These are phyloP conservation scores for Cercospora sesami DNA, from an alignment of 2,329 filamentous ascomycete species.

Conservation along the genomic window DNA sequence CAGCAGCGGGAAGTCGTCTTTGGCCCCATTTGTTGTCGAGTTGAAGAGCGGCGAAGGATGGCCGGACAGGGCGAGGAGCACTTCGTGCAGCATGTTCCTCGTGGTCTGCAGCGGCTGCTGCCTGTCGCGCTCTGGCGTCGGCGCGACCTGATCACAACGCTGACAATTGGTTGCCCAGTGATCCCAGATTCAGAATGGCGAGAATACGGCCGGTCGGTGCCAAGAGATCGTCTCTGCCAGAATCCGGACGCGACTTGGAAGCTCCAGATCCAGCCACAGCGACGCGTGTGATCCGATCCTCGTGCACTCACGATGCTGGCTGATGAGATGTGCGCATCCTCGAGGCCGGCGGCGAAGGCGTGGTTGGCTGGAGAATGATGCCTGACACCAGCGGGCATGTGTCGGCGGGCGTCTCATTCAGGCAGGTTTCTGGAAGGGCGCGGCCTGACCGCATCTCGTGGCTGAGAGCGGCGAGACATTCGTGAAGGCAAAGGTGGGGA, in stretches of 20 bases:
- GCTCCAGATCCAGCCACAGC: not conserved
- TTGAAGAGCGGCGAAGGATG: constrained; percentile 86
- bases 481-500: not conserved
- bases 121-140: not conserved
- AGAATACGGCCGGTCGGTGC: not conserved
- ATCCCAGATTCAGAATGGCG: not conserved
- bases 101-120: not conserved
- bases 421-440: constrained; percentile 12
- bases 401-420: not conserved
- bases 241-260: constrained; percentile 1
- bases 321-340: not conserved
- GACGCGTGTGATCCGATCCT: constrained; percentile 3
- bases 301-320: not conserved
- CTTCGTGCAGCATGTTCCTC: constrained; percentile 85
- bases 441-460: constrained; percentile 3
- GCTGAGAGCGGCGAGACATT: not conserved
- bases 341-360: not conserved
- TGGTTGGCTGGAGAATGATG: not conserved
- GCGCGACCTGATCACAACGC: constrained; percentile 1
- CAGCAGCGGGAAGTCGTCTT: constrained; percentile 51
- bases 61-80: constrained; percentile 92
- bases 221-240: not conserved
- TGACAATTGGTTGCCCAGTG: not conserved
- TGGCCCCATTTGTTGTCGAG: constrained; percentile 29
- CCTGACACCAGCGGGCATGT: not conserved